Percentiles rank a stretch among this genome's conserved stretches.
phyloP scores from a whole-genome alignment of 2,329 filamentous ascomycete species.

The Botrytis pseudocinerea region DNA sequence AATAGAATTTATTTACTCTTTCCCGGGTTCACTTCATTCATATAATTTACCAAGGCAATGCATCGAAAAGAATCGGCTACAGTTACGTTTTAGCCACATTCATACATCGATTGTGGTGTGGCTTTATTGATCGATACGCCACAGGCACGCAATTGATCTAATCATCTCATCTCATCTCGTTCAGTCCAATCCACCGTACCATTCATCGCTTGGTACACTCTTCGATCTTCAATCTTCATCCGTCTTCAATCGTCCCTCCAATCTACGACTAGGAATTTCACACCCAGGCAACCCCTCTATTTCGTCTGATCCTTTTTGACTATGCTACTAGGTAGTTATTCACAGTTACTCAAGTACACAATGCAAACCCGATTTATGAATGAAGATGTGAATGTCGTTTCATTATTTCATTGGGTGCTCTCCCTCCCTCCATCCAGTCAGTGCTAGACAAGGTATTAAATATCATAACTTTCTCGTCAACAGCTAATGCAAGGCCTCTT shows the following conservation, averaged over 20 bases:
- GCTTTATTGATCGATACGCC: slow-evolving; percentile 6
- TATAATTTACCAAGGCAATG: slow-evolving; percentile 24
- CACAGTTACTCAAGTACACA: neutral
- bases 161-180: neutral
- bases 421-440: neutral
- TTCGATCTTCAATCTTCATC: neutral
- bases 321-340: neutral
- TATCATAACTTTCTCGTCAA: neutral
- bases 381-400: neutral
- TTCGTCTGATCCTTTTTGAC: neutral
- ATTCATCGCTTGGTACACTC: neutral
- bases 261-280: neutral
- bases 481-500: neutral
- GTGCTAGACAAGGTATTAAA: neutral
- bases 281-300: neutral
- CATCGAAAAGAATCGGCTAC: slow-evolving; percentile 11
- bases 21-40: slow-evolving; percentile 13
- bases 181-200: neutral
- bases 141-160: neutral
- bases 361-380: neutral
- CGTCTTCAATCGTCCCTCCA: neutral
- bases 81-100: slow-evolving; percentile 13
- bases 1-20: slow-evolving; percentile 22
- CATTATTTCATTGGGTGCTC: neutral
- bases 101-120: neutral